These are phyloP conservation scores for Graphilbum fragrans DNA, from an alignment of 2,329 filamentous ascomycete genomes.

Conservation along the genomic window DNA sequence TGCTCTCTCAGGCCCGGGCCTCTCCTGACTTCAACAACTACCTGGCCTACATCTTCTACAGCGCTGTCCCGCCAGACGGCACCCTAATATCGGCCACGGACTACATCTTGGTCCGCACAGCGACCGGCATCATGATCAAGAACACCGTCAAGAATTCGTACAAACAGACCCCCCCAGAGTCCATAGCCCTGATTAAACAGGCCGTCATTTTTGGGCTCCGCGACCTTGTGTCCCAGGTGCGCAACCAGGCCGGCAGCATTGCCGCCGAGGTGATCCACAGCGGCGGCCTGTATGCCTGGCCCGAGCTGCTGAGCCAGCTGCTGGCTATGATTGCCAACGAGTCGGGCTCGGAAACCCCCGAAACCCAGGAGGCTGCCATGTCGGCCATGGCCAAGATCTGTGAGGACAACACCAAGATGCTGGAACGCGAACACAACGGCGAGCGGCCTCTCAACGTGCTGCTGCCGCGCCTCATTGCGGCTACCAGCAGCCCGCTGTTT, in stretches of 20 bases:
- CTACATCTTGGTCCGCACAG: conserved; percentile 68
- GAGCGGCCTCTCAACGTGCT: conserved; percentile 80
- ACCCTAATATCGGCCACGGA: conserved; percentile 46
- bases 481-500: conserved; percentile 62
- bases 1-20: conserved; percentile 79
- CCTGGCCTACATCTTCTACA: conserved; percentile 80
- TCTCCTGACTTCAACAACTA: conserved; percentile 97
- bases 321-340: conserved; percentile 66
- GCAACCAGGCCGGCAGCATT: conserved; percentile 82
- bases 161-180: conserved; percentile 62
- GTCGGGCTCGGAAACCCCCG: conserved; percentile 50
- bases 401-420: conserved; percentile 80
- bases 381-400: conserved; percentile 88
- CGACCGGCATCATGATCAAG: conserved; percentile 89
- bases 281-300: conserved; percentile 82
- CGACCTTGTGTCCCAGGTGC: conserved; percentile 71
- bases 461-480: conserved; percentile 80
- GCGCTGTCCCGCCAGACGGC: conserved; percentile 46
- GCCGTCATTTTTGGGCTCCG: conserved; percentile 68
- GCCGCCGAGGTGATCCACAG: conserved; percentile 83
- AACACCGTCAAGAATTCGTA: conserved; percentile 74
- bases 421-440: conserved; percentile 80
- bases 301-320: conserved; percentile 75
- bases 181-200: conserved; percentile 65
- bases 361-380: conserved; percentile 88